Base-by-base conservation (phyloP, 176 grass and related monocot genomes). In the Hsuehochloa calcarea region DNA sequence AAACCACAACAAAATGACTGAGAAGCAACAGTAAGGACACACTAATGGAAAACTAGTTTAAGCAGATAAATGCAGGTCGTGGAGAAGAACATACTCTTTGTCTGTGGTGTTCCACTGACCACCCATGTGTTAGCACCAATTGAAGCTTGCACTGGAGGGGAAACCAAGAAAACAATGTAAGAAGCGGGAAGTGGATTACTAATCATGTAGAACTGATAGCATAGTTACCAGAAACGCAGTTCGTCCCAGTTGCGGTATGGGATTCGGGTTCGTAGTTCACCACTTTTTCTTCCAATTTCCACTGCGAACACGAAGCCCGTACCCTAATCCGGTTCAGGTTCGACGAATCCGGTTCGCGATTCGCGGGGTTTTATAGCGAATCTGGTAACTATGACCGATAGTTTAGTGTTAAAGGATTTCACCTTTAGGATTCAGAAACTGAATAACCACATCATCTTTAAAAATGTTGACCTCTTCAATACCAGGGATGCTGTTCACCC, bases 401-500 rank as follows among this genome's bases (percentile, higher is more conserved):
- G 17, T 80, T 59, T 17, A 46, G 59, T 54, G 41, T 27, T 10
- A 79, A 19, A 23, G 16, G 10, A 59, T 78, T 43, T 76, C 73
- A 99, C 96, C 96, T 96, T 98, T 99, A 27, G 96, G 96, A 86
- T 99, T 99, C 65, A 87, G 61, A 87, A 99, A 99, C 87, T 98
- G 93, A 81, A 96, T 96, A 64, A 96, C 96, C 68, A 94, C 88
- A 82, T 99, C 96, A 86, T 99, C 96, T 89, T 96, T 99, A 51
- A 99, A 99, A 76, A 99, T 99, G 86, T 99, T 99, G 51, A 99
- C 96, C 86, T 99, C 96, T 89, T 99, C 96, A 72, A 99, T 99
- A 72, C 89, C 96, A 84, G 91, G 93, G 31, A 99, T 99, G 65
- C 81, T 77, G 55, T 91, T 99, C 65, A 99, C 96, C 41, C 96